These are phyloP conservation scores for Urostyla sp. DNA, from an alignment of 73 alveolate species.

Conservation along the genomic window DNA sequence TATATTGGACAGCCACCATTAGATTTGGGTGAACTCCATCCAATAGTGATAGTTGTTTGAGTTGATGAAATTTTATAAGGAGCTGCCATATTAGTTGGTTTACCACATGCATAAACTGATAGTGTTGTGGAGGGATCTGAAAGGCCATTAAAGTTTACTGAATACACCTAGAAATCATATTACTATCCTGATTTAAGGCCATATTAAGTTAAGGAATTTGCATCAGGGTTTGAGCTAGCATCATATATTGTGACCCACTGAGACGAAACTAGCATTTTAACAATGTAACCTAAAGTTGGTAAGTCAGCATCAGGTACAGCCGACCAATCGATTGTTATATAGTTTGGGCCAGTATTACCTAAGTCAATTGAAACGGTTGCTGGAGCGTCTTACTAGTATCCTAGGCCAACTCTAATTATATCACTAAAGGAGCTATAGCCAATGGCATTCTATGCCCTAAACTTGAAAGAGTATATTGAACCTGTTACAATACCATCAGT, in stretches of 20 bases:
- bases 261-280: constrained; percentile 42
- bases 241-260: constrained; percentile 42
- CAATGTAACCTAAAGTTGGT: constrained; percentile 55
- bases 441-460: constrained; percentile 43
- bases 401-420: constrained; percentile 54
- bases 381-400: constrained; percentile 41
- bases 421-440: constrained; percentile 50
- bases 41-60: constrained; percentile 50
- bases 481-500: constrained; percentile 48
- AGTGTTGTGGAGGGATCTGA: constrained; percentile 25
- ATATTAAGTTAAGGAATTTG: not conserved
- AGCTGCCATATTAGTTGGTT: constrained; percentile 40
- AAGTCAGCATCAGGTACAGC: constrained; percentile 53
- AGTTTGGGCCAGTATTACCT: constrained; percentile 50
- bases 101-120: constrained; percentile 63
- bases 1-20: constrained; percentile 64
- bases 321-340: constrained; percentile 57
- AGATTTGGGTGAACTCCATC: constrained; percentile 57
- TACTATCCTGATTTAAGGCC: constrained; percentile 40
- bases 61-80: constrained; percentile 40
- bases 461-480: constrained; percentile 48
- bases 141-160: constrained; percentile 62
- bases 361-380: constrained; percentile 19
- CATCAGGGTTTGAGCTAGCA: constrained; percentile 47
- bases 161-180: constrained; percentile 56